phyloP scores from a whole-genome alignment of 202 grass and related monocot species.

The Carex arenaria region DNA sequence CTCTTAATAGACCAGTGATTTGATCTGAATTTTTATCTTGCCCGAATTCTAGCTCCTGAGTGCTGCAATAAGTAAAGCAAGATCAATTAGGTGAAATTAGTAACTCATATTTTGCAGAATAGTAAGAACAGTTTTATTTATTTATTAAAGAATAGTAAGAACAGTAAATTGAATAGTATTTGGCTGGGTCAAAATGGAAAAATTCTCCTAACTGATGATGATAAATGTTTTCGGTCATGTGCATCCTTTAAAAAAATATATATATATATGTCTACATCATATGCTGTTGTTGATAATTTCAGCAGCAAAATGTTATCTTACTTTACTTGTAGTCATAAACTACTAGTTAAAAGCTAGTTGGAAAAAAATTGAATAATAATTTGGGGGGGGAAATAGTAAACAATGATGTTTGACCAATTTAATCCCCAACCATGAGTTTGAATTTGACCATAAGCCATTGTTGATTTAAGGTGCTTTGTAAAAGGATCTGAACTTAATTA shows the following conservation, averaged over 20 bases:
- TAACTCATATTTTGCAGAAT: neutral
- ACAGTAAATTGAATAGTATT: neutral
- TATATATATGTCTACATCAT: neutral
- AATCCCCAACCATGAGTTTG: neutral
- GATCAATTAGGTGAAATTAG: neutral
- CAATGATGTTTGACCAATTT: neutral
- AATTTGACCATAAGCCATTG: neutral
- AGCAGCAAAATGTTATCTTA: neutral
- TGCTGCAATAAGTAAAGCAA: neutral
- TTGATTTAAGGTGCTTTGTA: neutral
- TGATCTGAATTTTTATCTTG: conserved; percentile 21
- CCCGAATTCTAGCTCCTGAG: conserved; percentile 12
- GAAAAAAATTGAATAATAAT: neutral
- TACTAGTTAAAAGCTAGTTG: neutral
- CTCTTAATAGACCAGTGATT: conserved; percentile 49
- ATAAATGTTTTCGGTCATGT: neutral
- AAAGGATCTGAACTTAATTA: neutral
- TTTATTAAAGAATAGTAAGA: neutral
- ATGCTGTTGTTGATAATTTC: neutral
- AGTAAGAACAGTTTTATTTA: neutral
- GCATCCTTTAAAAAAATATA: neutral
- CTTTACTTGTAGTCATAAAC: neutral
- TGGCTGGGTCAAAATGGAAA: neutral
- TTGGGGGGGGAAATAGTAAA: neutral
- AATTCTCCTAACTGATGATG: neutral